Conservation (phyloP, 164 flowering plant genomes). For the Berberis thunbergii region DNA sequence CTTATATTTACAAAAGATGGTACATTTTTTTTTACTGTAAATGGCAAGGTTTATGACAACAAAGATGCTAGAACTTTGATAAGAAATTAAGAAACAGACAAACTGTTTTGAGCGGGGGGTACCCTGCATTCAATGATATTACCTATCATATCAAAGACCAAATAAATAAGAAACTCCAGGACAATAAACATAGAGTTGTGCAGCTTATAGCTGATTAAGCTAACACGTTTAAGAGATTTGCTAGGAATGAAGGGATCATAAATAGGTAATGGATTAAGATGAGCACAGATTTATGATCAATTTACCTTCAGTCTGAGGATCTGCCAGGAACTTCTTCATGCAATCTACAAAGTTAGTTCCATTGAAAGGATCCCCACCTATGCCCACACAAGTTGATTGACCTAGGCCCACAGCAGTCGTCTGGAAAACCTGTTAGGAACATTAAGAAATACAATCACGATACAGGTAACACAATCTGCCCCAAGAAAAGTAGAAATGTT, state of each 20-base stretch:
- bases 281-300: not conserved
- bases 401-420: constrained; percentile 98
- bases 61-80: too few species aligned
- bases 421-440: constrained; percentile 72
- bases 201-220: too few species aligned
- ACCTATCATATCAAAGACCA: too few species aligned
- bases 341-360: constrained; percentile 98
- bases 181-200: too few species aligned
- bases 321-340: constrained; percentile 67
- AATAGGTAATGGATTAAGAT: not conserved
- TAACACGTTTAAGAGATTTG: not conserved
- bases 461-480: not conserved
- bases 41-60: too few species aligned
- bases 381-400: constrained; percentile 96
- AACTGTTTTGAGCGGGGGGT: too few species aligned
- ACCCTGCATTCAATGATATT: too few species aligned
- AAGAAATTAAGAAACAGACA: too few species aligned
- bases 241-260: not conserved
- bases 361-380: constrained; percentile 98
- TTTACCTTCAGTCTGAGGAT: constrained; percentile 98
- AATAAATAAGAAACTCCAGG: too few species aligned
- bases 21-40: too few species aligned
- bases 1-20: too few species aligned
- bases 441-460: not conserved
- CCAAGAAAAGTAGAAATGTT: not conserved